These are phyloP conservation scores for Phytophthora pistaciae DNA, from an alignment of 352 stramenopile genomes.

Conservation along the genomic window DNA sequence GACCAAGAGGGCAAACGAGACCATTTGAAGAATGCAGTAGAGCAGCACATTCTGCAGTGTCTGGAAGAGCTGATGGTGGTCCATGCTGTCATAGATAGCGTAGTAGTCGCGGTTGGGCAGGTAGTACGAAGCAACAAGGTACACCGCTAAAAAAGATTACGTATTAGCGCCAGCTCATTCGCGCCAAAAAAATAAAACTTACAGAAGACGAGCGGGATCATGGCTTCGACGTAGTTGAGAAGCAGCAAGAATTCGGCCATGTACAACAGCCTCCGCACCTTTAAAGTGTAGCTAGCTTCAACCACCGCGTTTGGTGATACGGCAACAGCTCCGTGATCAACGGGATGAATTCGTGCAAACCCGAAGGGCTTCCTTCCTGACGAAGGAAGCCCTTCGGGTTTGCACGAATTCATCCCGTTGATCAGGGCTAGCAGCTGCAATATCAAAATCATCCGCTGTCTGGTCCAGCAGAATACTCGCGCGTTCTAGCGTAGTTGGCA, in stretches of 20 bases:
- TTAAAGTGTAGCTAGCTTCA: neutral
- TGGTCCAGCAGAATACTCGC: neutral
- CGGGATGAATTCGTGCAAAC: neutral
- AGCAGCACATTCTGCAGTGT: constrained; percentile 9
- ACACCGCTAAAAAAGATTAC: neutral
- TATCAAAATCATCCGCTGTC: too few species aligned
- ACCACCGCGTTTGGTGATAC: neutral
- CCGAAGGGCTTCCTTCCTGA: neutral
- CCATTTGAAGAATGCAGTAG: constrained; percentile 7
- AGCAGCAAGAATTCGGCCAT: neutral
- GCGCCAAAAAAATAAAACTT: neutral
- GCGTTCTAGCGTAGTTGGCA: neutral
- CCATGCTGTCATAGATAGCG: neutral
- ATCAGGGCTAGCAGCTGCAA: too few species aligned
- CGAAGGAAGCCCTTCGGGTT: too few species aligned
- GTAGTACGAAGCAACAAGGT: constrained; percentile 3
- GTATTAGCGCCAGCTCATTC: too few species aligned
- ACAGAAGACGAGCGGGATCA: neutral
- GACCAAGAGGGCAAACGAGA: constrained; percentile 4
- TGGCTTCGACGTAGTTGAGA: neutral
- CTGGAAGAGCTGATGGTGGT: neutral
- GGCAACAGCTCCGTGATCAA: neutral
- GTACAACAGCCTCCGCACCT: neutral
- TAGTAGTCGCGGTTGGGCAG: constrained; percentile 27
- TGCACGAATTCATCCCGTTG: too few species aligned